These are phyloP conservation scores for Vicia faba DNA, from an alignment of 306 rosid genomes.

Conservation along the genomic window DNA sequence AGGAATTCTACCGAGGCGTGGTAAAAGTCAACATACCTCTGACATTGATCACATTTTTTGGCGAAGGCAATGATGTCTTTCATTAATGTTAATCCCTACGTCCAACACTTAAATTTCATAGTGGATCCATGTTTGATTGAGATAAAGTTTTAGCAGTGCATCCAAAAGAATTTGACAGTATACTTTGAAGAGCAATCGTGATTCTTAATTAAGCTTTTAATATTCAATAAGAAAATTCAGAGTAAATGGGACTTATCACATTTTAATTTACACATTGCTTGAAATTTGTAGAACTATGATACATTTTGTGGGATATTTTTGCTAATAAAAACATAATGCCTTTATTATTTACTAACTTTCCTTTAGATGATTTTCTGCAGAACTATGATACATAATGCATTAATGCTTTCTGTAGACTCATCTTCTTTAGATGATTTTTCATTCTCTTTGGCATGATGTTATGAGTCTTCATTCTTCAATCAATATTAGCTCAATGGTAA, in stretches of 20 bases:
- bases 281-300: background rate
- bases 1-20: too few species aligned
- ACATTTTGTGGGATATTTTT: background rate
- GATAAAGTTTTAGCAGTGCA: too few species aligned
- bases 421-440: constrained; percentile 5
- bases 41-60: too few species aligned
- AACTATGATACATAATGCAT: background rate
- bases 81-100: too few species aligned
- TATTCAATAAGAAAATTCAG: background rate
- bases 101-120: too few species aligned
- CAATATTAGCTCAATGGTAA: constrained; percentile 17
- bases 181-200: background rate
- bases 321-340: background rate
- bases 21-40: too few species aligned
- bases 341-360: background rate
- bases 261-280: background rate
- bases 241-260: background rate
- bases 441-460: background rate
- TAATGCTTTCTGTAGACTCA: background rate
- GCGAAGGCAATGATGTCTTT: too few species aligned
- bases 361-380: background rate
- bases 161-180: background rate
- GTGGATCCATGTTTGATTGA: too few species aligned
- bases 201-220: constrained; percentile 6
- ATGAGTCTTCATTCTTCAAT: constrained; percentile 6